These are phyloP conservation scores for Termitomyces sp. DNA, from an alignment of 768 basidiomycete genomes.

Conservation along the genomic window DNA sequence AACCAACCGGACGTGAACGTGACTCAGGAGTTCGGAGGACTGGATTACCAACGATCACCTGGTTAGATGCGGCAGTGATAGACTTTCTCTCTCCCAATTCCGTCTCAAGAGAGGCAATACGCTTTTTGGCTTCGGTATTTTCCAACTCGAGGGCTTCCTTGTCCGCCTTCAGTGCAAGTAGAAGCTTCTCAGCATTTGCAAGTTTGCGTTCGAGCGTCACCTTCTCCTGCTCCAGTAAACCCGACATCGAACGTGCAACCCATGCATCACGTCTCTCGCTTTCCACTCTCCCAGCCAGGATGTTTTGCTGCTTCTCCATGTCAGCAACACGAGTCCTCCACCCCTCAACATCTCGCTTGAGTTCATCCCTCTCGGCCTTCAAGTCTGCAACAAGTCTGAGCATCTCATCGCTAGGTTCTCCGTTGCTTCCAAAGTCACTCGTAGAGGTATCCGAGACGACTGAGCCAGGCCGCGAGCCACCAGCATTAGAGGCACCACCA, in stretches of 20 bases:
- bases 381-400: conserved; percentile 68
- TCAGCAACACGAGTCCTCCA: conserved; percentile 77
- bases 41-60: conserved; percentile 39
- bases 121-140: conserved; percentile 28
- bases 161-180: conserved; percentile 22
- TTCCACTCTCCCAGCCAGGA: conserved; percentile 66
- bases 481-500: conserved; percentile 25
- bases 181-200: conserved; percentile 27
- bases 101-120: conserved; percentile 38
- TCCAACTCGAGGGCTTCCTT: conserved; percentile 27
- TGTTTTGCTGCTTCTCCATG: conserved; percentile 62
- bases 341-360: conserved; percentile 82
- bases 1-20: conserved; percentile 15
- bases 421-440: conserved; percentile 24
- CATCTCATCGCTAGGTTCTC: conserved; percentile 72
- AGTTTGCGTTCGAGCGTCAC: conserved; percentile 45
- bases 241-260: conserved; percentile 71
- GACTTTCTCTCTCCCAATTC: conserved; percentile 36
- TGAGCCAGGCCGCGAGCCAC: conserved; percentile 46
- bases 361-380: conserved; percentile 84
- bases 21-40: conserved; percentile 32
- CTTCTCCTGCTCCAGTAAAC: conserved; percentile 65
- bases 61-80: conserved; percentile 10
- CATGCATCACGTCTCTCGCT: conserved; percentile 78
- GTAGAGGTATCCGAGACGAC: conserved; percentile 37